Percentiles rank a stretch among this genome's conserved stretches.
phyloP scores from a whole-genome alignment of 2,329 filamentous ascomycete species.

The Nectriaceae sp. region DNA sequence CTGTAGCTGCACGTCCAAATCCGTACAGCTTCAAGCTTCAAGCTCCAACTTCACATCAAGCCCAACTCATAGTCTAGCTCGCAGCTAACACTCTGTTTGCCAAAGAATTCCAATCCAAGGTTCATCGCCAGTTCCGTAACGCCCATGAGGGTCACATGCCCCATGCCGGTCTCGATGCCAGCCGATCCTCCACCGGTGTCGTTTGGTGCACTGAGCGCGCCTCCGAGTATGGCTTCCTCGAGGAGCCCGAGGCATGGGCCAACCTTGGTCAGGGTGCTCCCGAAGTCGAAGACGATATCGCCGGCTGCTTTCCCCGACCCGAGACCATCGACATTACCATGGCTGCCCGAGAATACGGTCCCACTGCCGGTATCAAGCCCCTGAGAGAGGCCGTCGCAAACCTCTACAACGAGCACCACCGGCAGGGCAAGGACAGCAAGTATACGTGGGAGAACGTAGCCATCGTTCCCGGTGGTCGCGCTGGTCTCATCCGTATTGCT shows the following conservation, averaged over 20 bases:
- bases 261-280: constrained; percentile 94
- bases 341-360: constrained; percentile 84
- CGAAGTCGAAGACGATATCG: constrained; percentile 91
- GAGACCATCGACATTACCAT: constrained; percentile 75
- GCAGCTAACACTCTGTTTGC: constrained; percentile 1
- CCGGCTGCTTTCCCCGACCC: constrained; percentile 84
- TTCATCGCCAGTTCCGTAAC: constrained; percentile 85
- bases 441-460: constrained; percentile 98
- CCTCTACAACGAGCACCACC: constrained; percentile 91
- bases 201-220: constrained; percentile 92
- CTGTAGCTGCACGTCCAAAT: constrained; percentile 13
- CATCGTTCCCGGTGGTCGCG: constrained; percentile 91
- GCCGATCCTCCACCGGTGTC: constrained; percentile 86
- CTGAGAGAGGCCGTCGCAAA: constrained; percentile 85
- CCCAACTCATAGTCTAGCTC: not conserved
- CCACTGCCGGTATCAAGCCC: constrained; percentile 91
- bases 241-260: constrained; percentile 82
- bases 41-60: constrained; percentile 6
- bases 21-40: constrained; percentile 25
- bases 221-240: constrained; percentile 83
- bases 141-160: constrained; percentile 89
- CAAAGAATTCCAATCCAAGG: constrained; percentile 77
- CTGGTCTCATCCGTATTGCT: constrained; percentile 91
- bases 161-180: constrained; percentile 87
- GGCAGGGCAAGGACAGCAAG: constrained; percentile 81